Conservation (phyloP, 2,329 filamentous ascomycete genomes). For the Pyricularia grisea region DNA sequence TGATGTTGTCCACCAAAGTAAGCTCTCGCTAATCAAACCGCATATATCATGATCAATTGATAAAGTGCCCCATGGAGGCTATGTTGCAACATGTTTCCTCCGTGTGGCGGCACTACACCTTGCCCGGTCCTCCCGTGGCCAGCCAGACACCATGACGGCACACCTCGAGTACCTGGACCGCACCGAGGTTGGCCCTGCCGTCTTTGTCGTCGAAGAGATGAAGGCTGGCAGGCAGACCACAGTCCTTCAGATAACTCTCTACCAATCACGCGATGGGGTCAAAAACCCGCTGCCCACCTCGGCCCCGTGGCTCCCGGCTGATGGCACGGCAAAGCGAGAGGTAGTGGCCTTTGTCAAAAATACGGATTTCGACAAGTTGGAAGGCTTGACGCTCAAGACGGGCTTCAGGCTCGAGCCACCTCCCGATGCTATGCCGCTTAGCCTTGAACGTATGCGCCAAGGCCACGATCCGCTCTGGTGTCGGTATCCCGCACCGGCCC, state of each 20-base stretch:
- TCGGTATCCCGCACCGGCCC: background rate
- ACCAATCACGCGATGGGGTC: constrained; percentile 17
- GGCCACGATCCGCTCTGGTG: constrained; percentile 15
- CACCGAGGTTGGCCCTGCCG: constrained; percentile 24
- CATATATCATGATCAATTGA: background rate
- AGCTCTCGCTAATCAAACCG: background rate
- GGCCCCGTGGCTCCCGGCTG: constrained; percentile 24
- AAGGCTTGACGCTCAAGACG: constrained; percentile 20
- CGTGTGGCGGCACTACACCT: constrained; percentile 25
- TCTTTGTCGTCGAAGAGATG: constrained; percentile 28
- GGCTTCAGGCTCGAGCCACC: constrained; percentile 13
- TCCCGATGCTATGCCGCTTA: constrained; percentile 12
- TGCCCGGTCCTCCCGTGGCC: constrained; percentile 13
- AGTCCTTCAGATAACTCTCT: constrained; percentile 30
- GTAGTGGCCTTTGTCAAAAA: constrained; percentile 31
- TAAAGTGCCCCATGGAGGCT: constrained; percentile 34
- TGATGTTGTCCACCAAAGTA: background rate
- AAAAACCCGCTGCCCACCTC: constrained; percentile 18
- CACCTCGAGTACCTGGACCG: constrained; percentile 32
- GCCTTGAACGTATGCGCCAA: constrained; percentile 13
- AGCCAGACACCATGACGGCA: constrained; percentile 27
- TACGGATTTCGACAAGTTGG: constrained; percentile 20
- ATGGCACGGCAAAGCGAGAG: constrained; percentile 17
- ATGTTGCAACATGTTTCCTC: constrained; percentile 30
- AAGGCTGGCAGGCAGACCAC: constrained; percentile 31